Base-by-base conservation (phyloP, 352 stramenopile species). In the Pythium coloratum region DNA sequence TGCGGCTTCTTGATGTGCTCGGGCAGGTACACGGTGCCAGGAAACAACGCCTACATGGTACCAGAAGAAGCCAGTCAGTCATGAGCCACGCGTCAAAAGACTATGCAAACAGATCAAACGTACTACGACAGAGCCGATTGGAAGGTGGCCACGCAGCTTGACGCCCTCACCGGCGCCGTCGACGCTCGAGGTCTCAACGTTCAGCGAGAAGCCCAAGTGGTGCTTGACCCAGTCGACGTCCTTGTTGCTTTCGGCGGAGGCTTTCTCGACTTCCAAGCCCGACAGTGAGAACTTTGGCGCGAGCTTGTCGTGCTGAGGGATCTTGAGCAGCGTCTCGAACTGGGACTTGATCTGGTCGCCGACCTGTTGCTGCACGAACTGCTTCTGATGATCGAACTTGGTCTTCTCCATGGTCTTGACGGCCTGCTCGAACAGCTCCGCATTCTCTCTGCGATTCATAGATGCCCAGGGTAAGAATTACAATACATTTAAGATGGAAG, bases 1-100 rank as follows among this genome's bases (percentile, higher is more conserved):
- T 94, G 73, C 42, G 80, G 71, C 76, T 94, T 94, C 62, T 91
- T 92, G 67, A 88, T 91, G 69, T 96, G 88, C 71, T 96, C 88
- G 18, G 88, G 85, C 33, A 94, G 70, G 64, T 94, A 96, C 24
- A 94, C 86, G 1, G 80, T 88, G 16, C 88, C 88, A 10, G 88
- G 86, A 51, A 90, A 94, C 30, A 94, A 55, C 10, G 85, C 85
- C 84, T 93, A 30, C 36, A 7, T 24, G n/a, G 16, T 24, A 26
- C 5, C 8, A 26, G 4, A 51, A 30, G 20, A 33, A 32, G 2
- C 16, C 28, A 9, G 30, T 64, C 42, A 56, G 33, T 46, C 10
- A 66, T n/a, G 30, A 42, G 14, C 14, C 60, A 32, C 28, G 24
- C 13, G 13, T 42, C 40, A 62, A 44, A 62, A 8, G 30, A 46